Conservation (phyloP, 2,329 filamentous ascomycete species). For the Sarocladiaceae sp. region DNA sequence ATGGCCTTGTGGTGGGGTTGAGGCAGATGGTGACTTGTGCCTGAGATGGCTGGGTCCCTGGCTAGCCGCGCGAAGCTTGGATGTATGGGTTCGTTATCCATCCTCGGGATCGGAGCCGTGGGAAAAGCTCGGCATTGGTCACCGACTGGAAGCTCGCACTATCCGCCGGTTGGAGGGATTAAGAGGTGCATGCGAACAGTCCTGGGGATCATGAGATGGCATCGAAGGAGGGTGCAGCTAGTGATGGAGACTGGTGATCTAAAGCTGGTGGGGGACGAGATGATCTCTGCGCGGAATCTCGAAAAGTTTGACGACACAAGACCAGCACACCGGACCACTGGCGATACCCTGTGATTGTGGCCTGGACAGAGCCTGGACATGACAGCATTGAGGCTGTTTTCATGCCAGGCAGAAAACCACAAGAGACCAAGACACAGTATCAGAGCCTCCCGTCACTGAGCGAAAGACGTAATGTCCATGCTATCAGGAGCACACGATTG, state of each 20-base stretch:
- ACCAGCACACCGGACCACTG: no score
- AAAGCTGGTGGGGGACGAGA: neutral
- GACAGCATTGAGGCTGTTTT: no score
- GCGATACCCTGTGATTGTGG: no score
- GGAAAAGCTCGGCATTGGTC: slow-evolving; percentile 2
- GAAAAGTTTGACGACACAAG: no score
- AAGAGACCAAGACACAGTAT: neutral
- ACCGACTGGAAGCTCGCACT: neutral
- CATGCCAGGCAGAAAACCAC: no score
- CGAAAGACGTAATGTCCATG: slow-evolving; percentile 9
- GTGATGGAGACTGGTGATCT: neutral
- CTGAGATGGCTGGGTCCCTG: neutral
- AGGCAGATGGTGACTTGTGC: slow-evolving; percentile 1
- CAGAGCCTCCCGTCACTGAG: no score
- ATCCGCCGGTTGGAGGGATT: neutral
- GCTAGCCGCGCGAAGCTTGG: neutral
- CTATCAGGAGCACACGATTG: slow-evolving; percentile 26
- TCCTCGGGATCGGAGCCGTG: slow-evolving; percentile 2
- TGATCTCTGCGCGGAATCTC: no score
- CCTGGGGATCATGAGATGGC: no score
- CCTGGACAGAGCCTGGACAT: no score
- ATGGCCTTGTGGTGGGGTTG: neutral
- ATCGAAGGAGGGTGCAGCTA: slow-evolving; percentile 1
- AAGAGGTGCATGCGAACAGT: neutral
- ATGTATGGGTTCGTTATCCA: neutral